Evolutionary conservation across 768 basidiomycete genomes (phyloP).

Genomic region (Russula griseocarnosa): DNA sequence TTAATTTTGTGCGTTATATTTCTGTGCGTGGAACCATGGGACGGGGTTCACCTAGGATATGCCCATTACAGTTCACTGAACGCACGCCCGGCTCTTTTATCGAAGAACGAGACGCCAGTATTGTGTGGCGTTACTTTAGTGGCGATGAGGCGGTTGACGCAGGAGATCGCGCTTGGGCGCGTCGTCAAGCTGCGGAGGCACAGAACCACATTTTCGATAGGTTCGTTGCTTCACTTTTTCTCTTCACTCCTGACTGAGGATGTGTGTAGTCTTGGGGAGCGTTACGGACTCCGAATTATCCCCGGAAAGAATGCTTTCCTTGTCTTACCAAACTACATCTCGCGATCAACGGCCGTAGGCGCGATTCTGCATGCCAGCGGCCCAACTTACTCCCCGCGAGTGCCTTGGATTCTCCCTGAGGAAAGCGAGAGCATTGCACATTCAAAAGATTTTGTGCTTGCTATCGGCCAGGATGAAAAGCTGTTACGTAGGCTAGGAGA

Average conservation of each 20-base stretch:
- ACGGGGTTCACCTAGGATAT: neutral
- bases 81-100: slow-evolving; percentile 83
- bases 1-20: slow-evolving; percentile 63
- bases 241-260: slow-evolving; percentile 2
- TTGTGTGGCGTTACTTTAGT: slow-evolving; percentile 86
- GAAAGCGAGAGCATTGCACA: slow-evolving; percentile 40
- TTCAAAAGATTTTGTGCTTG: slow-evolving; percentile 52
- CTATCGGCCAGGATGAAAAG: slow-evolving; percentile 73
- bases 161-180: slow-evolving; percentile 70
- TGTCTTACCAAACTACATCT: slow-evolving; percentile 77
- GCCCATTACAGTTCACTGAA: slow-evolving; percentile 66
- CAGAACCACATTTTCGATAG: slow-evolving; percentile 90
- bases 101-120: slow-evolving; percentile 76
- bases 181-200: slow-evolving; percentile 82
- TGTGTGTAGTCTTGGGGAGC: slow-evolving; percentile 63
- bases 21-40: neutral
- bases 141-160: slow-evolving; percentile 38
- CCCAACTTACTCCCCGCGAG: slow-evolving; percentile 40
- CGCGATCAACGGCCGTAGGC: slow-evolving; percentile 77
- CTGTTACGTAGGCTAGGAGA: slow-evolving; percentile 71
- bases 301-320: slow-evolving; percentile 78
- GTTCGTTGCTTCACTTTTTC: slow-evolving; percentile 32
- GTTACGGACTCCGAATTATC: slow-evolving; percentile 78
- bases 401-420: slow-evolving; percentile 36
- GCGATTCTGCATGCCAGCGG: slow-evolving; percentile 69